Evolutionary conservation across 768 basidiomycete genomes (phyloP).

Genomic region (Macrolepiota fuliginosa): DNA sequence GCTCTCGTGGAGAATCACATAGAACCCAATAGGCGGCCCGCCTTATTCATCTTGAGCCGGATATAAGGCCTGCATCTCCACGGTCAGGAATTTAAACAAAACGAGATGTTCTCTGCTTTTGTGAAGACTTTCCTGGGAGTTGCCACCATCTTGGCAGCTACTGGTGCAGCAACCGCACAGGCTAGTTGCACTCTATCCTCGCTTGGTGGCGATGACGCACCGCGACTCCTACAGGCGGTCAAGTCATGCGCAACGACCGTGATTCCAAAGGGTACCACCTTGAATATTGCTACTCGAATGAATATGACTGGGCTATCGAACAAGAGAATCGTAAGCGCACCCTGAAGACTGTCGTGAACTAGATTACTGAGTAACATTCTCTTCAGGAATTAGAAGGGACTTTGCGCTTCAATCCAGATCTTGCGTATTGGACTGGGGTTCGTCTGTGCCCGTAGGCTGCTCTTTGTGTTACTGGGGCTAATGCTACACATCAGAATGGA

Average conservation of each 20-base stretch:
- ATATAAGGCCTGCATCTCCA: background rate
- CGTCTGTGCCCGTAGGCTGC: constrained; percentile 3
- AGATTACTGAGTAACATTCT: background rate
- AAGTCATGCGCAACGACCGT: constrained; percentile 37
- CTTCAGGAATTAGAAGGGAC: constrained; percentile 47
- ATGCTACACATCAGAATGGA: constrained; percentile 34
- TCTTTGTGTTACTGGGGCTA: background rate
- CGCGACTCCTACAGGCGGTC: constrained; percentile 43
- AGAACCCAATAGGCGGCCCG: constrained; percentile 3
- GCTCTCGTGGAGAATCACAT: background rate
- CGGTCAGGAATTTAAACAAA: background rate
- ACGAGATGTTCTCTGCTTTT: constrained; percentile 1
- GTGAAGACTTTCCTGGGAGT: background rate
- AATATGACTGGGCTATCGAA: constrained; percentile 52
- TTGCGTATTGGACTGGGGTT: constrained; percentile 54
- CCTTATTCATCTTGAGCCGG: background rate
- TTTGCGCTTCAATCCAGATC: constrained; percentile 46
- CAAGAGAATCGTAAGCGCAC: constrained; percentile 43
- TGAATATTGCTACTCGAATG: constrained; percentile 48
- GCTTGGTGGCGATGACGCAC: constrained; percentile 50
- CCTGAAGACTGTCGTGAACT: background rate
- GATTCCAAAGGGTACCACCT: constrained; percentile 43
- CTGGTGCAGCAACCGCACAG: background rate
- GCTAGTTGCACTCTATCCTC: constrained; percentile 38
- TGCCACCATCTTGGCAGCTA: background rate